Evolutionary conservation across 306 rosid genomes (phyloP).

Genomic region (Vigna hirtella): DNA sequence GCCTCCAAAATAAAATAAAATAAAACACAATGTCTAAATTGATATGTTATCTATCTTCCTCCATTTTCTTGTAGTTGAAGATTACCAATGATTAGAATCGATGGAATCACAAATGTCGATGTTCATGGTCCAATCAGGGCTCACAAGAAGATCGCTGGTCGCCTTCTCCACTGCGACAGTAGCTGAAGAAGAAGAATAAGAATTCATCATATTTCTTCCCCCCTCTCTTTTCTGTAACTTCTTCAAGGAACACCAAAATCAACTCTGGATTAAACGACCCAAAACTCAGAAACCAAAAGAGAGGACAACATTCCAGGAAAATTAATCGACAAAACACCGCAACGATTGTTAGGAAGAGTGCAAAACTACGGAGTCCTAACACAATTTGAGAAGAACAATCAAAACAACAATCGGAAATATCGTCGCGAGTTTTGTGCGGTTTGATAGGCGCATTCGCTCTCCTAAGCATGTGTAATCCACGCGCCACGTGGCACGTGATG

Average conservation of each 20-base stretch:
- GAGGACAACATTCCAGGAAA: slow-evolving; percentile 29
- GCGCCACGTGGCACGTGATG: slow-evolving; percentile 44
- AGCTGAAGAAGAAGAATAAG: slow-evolving; percentile 83
- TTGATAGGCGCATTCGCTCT: slow-evolving; percentile 34
- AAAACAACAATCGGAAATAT: slow-evolving; percentile 33
- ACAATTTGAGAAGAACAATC: slow-evolving; percentile 43
- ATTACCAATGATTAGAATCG: slow-evolving; percentile 90
- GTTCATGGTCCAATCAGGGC: slow-evolving; percentile 99
- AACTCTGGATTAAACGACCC: slow-evolving; percentile 31
- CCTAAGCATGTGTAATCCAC: not conserved
- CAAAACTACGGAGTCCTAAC: slow-evolving; percentile 61
- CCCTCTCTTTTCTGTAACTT: slow-evolving; percentile 39
- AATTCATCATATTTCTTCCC: slow-evolving; percentile 44
- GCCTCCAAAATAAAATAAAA: slow-evolving; percentile 27
- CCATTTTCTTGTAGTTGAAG: slow-evolving; percentile 26
- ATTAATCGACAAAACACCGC: slow-evolving; percentile 25
- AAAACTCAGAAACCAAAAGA: slow-evolving; percentile 20
- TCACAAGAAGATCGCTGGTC: slow-evolving; percentile 96
- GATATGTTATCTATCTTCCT: slow-evolving; percentile 37
- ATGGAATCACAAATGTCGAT: slow-evolving; percentile 97
- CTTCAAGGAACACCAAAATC: slow-evolving; percentile 34
- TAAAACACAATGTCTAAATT: slow-evolving; percentile 22
- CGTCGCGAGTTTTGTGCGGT: slow-evolving; percentile 48
- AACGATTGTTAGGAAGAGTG: slow-evolving; percentile 31
- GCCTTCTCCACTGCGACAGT: slow-evolving; percentile 97